phyloP scores from a whole-genome alignment of 108 stramenopile genomes.

The Skeletonema menzelii region DNA sequence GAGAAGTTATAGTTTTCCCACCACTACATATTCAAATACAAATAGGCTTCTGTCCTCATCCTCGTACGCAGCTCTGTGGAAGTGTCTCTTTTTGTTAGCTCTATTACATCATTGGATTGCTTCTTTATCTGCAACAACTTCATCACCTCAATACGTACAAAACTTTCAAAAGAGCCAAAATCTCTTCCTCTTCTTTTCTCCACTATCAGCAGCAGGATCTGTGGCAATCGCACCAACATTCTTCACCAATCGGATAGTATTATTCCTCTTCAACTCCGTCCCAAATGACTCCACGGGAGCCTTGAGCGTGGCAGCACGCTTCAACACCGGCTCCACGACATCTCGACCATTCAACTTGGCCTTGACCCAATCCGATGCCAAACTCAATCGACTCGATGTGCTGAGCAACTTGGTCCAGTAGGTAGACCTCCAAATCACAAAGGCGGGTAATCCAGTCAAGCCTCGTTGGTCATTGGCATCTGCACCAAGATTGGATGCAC shows the following conservation, averaged over 20 bases:
- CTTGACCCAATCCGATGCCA: constrained; percentile 77
- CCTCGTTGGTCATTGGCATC: constrained; percentile 15
- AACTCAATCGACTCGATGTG: constrained; percentile 56
- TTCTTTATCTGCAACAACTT: too few relatives aligned
- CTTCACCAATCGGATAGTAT: constrained; percentile 18
- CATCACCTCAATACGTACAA: too few relatives aligned
- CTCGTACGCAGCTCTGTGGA: too few relatives aligned
- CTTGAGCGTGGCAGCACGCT: constrained; percentile 12
- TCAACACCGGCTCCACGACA: constrained; percentile 14
- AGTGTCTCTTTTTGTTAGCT: too few relatives aligned
- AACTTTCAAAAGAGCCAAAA: constrained; percentile 18
- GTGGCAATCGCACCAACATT: constrained; percentile 3
- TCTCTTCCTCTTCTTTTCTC: constrained; percentile 8
- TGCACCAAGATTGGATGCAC: constrained; percentile 10
- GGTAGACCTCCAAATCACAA: constrained; percentile 63
- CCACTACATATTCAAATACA: too few relatives aligned
- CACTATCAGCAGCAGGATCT: not conserved
- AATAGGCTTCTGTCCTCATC: too few relatives aligned
- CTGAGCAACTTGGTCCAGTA: constrained; percentile 76
- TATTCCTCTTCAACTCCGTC: constrained; percentile 18
- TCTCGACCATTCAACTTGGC: constrained; percentile 19
- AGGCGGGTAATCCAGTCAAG: constrained; percentile 56
- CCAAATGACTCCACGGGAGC: constrained; percentile 21
- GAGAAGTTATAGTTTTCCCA: too few relatives aligned
- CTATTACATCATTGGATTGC: too few relatives aligned